Conservation (phyloP, 768 basidiomycete species). For the Sutorius australiensis region DNA sequence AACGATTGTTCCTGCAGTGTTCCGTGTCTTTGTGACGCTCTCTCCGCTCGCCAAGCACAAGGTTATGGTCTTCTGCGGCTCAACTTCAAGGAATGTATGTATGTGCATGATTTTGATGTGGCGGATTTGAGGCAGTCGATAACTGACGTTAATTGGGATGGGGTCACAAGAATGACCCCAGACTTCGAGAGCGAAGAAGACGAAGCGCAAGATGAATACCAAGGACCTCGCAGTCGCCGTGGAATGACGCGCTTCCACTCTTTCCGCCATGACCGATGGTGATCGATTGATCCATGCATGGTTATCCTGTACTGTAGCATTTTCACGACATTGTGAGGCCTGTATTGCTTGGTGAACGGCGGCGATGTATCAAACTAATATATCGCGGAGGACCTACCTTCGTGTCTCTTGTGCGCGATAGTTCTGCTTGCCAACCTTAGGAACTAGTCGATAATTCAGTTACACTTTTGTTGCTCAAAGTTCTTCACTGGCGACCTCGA, state of each 20-base stretch:
- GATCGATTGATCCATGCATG: neutral
- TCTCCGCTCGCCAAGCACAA: constrained; percentile 9
- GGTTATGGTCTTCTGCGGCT: constrained; percentile 14
- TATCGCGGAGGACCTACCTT: neutral
- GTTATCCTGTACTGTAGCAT: neutral
- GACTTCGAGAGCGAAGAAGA: neutral
- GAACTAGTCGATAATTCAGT: too few species aligned
- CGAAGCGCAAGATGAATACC: neutral
- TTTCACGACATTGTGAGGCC: neutral
- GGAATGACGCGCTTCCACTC: neutral
- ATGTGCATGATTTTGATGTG: constrained; percentile 2
- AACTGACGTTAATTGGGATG: constrained; percentile 19
- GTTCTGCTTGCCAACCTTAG: neutral
- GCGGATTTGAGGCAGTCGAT: constrained; percentile 4
- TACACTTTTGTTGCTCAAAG: neutral
- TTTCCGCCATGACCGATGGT: neutral
- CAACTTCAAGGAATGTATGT: constrained; percentile 7
- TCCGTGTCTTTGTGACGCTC: constrained; percentile 16
- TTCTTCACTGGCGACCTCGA: neutral
- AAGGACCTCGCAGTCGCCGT: neutral
- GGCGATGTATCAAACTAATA: neutral
- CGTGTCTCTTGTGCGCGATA: neutral
- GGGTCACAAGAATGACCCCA: neutral
- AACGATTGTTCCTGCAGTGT: constrained; percentile 4
- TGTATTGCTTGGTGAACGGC: neutral